Evolutionary conservation across 1,139 yeast species (phyloP).

Genomic region (Taphrina communis): DNA sequence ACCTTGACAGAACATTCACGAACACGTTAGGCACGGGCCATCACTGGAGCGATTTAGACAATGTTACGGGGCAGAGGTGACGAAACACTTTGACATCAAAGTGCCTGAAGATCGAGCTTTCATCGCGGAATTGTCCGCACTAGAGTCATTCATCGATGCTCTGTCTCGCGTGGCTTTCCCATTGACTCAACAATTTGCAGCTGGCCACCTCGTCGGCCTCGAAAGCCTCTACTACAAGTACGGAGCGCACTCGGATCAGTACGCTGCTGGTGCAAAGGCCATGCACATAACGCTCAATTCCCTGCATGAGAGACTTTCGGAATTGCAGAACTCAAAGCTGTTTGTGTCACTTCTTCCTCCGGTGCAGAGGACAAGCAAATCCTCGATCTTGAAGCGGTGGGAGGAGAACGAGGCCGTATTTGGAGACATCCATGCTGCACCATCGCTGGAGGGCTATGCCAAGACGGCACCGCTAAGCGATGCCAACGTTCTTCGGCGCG

Average conservation of each 20-base stretch:
- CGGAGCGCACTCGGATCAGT: slow-evolving; percentile 40
- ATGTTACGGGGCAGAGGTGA: slow-evolving; percentile 37
- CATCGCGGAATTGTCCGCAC: slow-evolving; percentile 42
- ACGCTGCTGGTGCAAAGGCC: slow-evolving; percentile 34
- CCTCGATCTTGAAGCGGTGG: slow-evolving; percentile 36
- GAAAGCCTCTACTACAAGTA: slow-evolving; percentile 41
- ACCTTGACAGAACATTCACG: slow-evolving; percentile 32
- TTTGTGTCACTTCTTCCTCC: slow-evolving; percentile 38
- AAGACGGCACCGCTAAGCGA: not conserved
- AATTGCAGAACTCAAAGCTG: slow-evolving; percentile 20
- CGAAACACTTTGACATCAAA: slow-evolving; percentile 37
- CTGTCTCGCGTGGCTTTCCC: slow-evolving; percentile 32
- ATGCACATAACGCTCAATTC: slow-evolving; percentile 29
- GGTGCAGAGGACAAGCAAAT: slow-evolving; percentile 6
- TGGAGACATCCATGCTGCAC: slow-evolving; percentile 40
- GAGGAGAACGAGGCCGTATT: slow-evolving; percentile 40
- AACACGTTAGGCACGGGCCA: slow-evolving; percentile 38
- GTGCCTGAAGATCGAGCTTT: slow-evolving; percentile 41
- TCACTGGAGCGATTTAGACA: slow-evolving; percentile 27
- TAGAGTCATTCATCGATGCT: slow-evolving; percentile 37
- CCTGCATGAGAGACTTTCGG: slow-evolving; percentile 21
- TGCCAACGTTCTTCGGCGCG: not conserved
- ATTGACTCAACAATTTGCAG: slow-evolving; percentile 23
- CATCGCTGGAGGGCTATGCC: slow-evolving; percentile 25
- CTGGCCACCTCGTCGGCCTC: slow-evolving; percentile 37